phyloP scores from a whole-genome alignment of 2,329 filamentous ascomycete species.

The Fusarium falciforme region DNA sequence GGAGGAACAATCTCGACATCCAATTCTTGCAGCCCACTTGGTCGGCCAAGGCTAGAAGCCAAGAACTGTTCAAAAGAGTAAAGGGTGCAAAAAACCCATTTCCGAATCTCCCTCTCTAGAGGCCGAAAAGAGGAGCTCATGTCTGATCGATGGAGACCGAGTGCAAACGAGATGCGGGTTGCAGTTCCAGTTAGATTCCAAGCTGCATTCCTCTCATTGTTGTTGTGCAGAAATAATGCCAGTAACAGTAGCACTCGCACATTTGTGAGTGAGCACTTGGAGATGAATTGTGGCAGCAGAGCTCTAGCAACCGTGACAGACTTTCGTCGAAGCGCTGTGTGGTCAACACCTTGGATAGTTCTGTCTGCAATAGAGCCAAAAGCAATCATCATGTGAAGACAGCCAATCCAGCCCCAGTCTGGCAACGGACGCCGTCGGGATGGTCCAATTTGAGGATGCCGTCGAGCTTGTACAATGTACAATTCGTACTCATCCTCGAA shows the following conservation, averaged over 20 bases:
- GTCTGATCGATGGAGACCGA: constrained; percentile 48
- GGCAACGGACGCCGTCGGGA: constrained; percentile 22
- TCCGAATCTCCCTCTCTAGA: constrained; percentile 49
- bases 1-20: constrained; percentile 50
- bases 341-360: constrained; percentile 41
- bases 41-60: constrained; percentile 50
- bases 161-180: constrained; percentile 47
- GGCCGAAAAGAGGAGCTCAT: constrained; percentile 47
- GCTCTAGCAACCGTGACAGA: constrained; percentile 22
- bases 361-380: constrained; percentile 49
- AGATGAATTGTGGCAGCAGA: constrained; percentile 27
- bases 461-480: constrained; percentile 39
- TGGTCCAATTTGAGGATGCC: not conserved
- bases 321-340: constrained; percentile 38
- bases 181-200: constrained; percentile 51
- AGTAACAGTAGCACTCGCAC: constrained; percentile 25
- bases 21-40: constrained; percentile 49
- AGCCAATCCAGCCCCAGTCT: constrained; percentile 51
- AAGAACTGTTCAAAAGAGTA: constrained; percentile 53
- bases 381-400: constrained; percentile 52
- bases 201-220: constrained; percentile 53
- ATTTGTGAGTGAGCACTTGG: constrained; percentile 30
- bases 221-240: constrained; percentile 52
- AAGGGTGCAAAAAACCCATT: constrained; percentile 52
- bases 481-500: constrained; percentile 51